These are phyloP conservation scores for Trichoderma semiorbis DNA, from an alignment of 2,329 filamentous ascomycete species.

Conservation along the genomic window DNA sequence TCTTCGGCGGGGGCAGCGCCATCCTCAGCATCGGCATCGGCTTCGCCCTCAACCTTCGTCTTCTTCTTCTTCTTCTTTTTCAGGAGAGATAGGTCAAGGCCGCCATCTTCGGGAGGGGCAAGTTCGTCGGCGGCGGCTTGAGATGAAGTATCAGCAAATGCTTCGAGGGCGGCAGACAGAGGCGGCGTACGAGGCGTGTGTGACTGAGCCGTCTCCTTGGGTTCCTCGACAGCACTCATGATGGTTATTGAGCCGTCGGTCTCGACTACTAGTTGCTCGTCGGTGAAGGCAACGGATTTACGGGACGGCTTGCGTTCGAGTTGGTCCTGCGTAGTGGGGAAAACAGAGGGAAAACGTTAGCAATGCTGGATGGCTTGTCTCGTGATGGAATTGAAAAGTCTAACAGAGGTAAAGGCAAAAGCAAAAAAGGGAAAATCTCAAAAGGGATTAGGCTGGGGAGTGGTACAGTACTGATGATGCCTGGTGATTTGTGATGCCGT, in stretches of 20 bases:
- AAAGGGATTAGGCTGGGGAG: background rate
- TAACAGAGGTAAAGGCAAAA: background rate
- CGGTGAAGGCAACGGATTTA: constrained; percentile 92
- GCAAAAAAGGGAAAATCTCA: background rate
- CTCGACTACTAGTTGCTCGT: constrained; percentile 83
- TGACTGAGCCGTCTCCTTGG: constrained; percentile 77
- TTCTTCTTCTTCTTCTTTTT: constrained; percentile 79
- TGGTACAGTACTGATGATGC: constrained; percentile 13
- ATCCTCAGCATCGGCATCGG: constrained; percentile 41
- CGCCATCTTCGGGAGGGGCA: constrained; percentile 49
- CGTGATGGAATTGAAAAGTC: background rate
- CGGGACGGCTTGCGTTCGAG: constrained; percentile 64
- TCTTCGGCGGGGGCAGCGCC: constrained; percentile 40
- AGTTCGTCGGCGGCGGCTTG: constrained; percentile 45
- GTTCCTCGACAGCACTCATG: constrained; percentile 67
- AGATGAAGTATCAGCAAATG: constrained; percentile 50
- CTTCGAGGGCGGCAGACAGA: constrained; percentile 51
- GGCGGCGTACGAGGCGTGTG: constrained; percentile 68
- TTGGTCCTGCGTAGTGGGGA: constrained; percentile 26
- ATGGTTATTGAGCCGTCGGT: constrained; percentile 81
- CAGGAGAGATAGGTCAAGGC: constrained; percentile 61
- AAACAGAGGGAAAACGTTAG: constrained; percentile 20
- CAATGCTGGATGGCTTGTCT: constrained; percentile 17
- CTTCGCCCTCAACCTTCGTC: constrained; percentile 39
- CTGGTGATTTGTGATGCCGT: constrained; percentile 17